Evolutionary conservation across 768 basidiomycete species (phyloP), one percentile per base, ranked within the genome.

Genomic region (Boletus eberwhitei): DNA sequence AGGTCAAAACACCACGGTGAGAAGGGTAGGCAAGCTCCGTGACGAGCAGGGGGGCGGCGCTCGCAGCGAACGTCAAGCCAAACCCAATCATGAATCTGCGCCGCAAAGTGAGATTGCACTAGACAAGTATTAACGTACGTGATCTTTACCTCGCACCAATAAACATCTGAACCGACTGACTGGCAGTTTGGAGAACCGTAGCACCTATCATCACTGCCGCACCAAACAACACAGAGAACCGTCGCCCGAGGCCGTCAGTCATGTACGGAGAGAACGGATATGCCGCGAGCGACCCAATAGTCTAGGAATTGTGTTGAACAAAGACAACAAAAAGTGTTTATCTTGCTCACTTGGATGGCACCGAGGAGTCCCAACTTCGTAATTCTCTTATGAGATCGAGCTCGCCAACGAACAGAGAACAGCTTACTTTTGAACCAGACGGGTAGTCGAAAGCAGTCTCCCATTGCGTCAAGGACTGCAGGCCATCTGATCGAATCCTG

Each of bases 1-100:
- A 75, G 12, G 79, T 82, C 48, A 77, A 53, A 3, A 71, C 72
- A 13, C 69, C 76, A 38, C 79, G 77, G 58, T 81, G 76, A 9
- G 76, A 73, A 13, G 78, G 79, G 61, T 79, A 79, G 1, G 79
- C 74, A 19, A 82, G 61, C 68, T 83, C 80, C 37, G 78, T 76
- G 54, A 81, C 69, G 17, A 82, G 72, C 22, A 81, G 63, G 7
- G 80, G 80, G 4, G 81, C 77, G 34, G 79, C 73, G 45, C 69
- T 71, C 13, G 67, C 63, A 12, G 74, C 73, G 54, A 79, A 75
- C 5, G 72, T 69, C 39, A 74, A 69, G 22, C 77, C 76, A 55
- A 79, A 77, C 11, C 77, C 77, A 48, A 78, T 71, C 58, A 71
- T 53, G 58, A 74, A 73, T 52, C 72, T 56, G 34, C 4, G 9